These are phyloP conservation scores for Colletotrichum gloeosporioides DNA, from an alignment of 2,329 filamentous ascomycete genomes.

Conservation along the genomic window DNA sequence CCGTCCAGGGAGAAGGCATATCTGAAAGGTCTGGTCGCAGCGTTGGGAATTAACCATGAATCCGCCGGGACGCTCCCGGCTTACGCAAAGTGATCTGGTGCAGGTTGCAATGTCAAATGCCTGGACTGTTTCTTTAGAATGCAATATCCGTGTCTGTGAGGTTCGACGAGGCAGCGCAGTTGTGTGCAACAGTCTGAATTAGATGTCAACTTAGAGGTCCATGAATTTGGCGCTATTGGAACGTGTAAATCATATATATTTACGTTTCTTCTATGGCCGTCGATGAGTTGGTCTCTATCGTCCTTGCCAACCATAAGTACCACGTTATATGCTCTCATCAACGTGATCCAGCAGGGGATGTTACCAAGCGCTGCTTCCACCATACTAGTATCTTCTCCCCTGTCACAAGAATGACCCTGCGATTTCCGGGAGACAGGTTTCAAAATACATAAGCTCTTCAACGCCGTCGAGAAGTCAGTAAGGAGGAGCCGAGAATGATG, in stretches of 20 bases:
- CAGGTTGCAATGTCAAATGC: neutral
- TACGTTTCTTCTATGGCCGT: neutral
- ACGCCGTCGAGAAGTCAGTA: neutral
- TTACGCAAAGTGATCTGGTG: neutral
- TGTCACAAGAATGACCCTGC: neutral
- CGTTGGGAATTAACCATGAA: neutral
- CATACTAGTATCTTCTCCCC: neutral
- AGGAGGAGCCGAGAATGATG: neutral
- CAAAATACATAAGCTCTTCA: neutral
- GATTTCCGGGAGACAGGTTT: neutral
- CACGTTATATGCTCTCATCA: neutral
- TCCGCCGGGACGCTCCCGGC: neutral
- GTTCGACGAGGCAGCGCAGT: neutral
- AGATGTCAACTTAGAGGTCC: neutral
- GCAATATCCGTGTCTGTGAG: neutral
- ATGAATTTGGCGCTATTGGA: neutral
- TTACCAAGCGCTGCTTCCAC: neutral
- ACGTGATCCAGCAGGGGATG: neutral
- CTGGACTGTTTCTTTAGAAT: neutral
- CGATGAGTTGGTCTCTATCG: neutral
- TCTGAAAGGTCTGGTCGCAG: neutral
- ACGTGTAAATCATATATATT: accelerated
- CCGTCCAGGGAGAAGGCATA: neutral
- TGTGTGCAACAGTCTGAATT: neutral
- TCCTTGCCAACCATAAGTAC: neutral